Evolutionary conservation across 805 yeast genomes (phyloP), one percentile per base, ranked within the genome.

Genomic region (Komagataella populi): DNA sequence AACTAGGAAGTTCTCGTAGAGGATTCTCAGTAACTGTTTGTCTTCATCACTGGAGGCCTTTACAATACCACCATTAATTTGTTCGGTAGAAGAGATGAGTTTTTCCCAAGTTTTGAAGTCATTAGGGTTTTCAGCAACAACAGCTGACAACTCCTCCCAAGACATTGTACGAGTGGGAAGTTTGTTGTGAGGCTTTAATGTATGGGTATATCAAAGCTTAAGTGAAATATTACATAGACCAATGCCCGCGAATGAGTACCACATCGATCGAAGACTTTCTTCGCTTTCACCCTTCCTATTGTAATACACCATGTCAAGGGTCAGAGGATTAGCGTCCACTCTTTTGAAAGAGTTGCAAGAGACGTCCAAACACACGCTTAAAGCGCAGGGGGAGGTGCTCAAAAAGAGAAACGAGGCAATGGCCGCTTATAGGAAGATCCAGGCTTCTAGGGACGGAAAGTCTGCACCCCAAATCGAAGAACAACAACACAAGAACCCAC

Each of bases 381-480:
- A 73, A 54, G 48, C 22, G 48, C n/a, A 23, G n/a, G 22, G 23
- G 49, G 12, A 23, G 45, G 45, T n/a, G 45, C 8, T 16, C 4
- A 16, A 18, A n/a, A 16, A n/a, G 14, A 75, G 70, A 53, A 70
- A 70, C 51, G 67, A 68, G 46, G 76, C 83, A 0, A 54, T 72
- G 47, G 61, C 76, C 39, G 72, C 69, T 45, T 79, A 79, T 59
- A 70, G 72, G 56, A 74, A 73, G 61, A 56, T 77, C 57, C 78
- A 73, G 50, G 60, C 70, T 44, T 59, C 73, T 44, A 68, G 67
- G 46, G 62, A 70, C 20, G 70, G 74, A 6, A 65, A 73, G 50
- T 52, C 52, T 44, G 12, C 12, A 17, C 23, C 44, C 22, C 22
- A 36, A n/a, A 44, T 18, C 16, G 22, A 30, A 36, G 36, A 48